Evolutionary conservation across 176 grass and related monocot species (phyloP).

Genomic region (Elymus sibiricus): DNA sequence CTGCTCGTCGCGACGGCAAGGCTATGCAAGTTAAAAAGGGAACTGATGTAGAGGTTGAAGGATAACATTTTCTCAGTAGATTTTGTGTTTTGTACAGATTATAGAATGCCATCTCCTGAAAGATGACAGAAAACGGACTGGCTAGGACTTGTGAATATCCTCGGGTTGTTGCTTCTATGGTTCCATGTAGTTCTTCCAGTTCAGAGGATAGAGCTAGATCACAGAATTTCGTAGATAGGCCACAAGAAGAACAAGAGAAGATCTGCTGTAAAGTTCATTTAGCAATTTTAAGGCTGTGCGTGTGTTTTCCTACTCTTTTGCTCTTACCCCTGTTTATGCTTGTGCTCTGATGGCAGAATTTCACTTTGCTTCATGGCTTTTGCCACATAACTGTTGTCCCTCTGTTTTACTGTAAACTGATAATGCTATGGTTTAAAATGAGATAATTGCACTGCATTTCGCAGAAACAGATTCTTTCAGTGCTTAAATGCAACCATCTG

Average conservation of each 20-base stretch:
- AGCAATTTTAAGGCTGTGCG: constrained; percentile 14
- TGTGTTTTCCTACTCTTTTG: neutral
- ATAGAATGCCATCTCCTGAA: constrained; percentile 38
- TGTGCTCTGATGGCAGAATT: constrained; percentile 21
- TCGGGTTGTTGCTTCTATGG: constrained; percentile 21
- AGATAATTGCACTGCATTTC: neutral
- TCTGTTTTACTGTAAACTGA: constrained; percentile 22
- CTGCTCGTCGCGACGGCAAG: constrained; percentile 67
- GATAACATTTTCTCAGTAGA: constrained; percentile 32
- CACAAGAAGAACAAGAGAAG: constrained; percentile 9
- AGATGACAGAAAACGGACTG: constrained; percentile 19
- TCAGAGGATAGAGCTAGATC: constrained; percentile 30
- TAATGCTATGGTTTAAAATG: constrained; percentile 27
- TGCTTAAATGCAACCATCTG: neutral
- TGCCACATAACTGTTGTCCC: neutral
- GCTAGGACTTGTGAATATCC: constrained; percentile 11
- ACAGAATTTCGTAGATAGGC: constrained; percentile 32
- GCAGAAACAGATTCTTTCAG: neutral
- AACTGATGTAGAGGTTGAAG: constrained; percentile 37
- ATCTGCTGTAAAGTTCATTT: constrained; percentile 46
- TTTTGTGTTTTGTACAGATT: constrained; percentile 56
- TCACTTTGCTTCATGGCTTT: constrained; percentile 3
- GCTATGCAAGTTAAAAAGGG: constrained; percentile 47
- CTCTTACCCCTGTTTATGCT: constrained; percentile 23
- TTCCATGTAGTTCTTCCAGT: constrained; percentile 20